Evolutionary conservation across 805 yeast genomes (phyloP).

Genomic region (Debaryomyces tyrocola): DNA sequence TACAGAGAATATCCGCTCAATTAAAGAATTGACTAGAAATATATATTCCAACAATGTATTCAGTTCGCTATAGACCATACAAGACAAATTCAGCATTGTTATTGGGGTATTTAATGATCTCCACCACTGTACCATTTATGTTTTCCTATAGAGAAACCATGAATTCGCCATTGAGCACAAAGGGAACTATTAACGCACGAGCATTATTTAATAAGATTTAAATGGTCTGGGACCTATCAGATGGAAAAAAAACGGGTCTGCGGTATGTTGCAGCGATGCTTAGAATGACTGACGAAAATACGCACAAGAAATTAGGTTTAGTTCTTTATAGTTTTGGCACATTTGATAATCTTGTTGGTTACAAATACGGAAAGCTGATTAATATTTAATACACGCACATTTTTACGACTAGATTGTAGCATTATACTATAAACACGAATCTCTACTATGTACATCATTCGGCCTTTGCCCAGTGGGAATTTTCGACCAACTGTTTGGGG

Average conservation of each 20-base stretch:
- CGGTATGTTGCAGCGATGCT: background rate
- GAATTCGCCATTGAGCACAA: conserved; percentile 18
- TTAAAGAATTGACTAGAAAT: too few relatives aligned
- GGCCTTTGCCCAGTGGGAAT: conserved; percentile 30
- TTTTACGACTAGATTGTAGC: background rate
- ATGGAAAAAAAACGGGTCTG: background rate
- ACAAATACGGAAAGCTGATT: background rate
- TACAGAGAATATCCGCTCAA: too few relatives aligned
- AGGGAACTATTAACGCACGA: conserved; percentile 37
- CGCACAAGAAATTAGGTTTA: too few relatives aligned
- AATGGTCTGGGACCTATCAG: background rate
- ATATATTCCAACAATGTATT: conserved; percentile 12
- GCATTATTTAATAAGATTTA: conserved; percentile 36
- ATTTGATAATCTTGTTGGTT: too few relatives aligned
- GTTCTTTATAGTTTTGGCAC: too few relatives aligned
- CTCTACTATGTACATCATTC: conserved; percentile 3
- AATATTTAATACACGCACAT: background rate
- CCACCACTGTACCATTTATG: conserved; percentile 40
- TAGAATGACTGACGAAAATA: background rate
- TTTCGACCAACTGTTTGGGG: conserved; percentile 24
- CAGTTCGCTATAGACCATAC: conserved; percentile 20
- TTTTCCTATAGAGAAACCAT: conserved; percentile 40
- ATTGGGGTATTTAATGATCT: conserved; percentile 38
- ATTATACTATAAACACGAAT: background rate
- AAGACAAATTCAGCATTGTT: conserved; percentile 26